Evolutionary conservation across 768 basidiomycete genomes (phyloP), one percentile per base, ranked within the genome.

Genomic region (Daedalea quercina): DNA sequence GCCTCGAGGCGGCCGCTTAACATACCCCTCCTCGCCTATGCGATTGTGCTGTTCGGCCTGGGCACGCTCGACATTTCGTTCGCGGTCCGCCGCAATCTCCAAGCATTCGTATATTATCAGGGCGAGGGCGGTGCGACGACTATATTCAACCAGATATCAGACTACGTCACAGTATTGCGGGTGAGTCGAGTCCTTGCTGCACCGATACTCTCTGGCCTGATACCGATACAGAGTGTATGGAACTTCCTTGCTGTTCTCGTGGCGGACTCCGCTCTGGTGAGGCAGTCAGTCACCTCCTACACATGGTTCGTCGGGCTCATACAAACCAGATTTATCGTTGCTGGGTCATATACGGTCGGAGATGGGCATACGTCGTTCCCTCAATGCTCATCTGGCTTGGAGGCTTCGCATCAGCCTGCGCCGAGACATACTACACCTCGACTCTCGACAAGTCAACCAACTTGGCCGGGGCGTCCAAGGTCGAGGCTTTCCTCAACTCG

Each of bases 31-130:
- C 46, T 47, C 25, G 20, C 23, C 22, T 23, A 13, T 7, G 44
- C 23, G 44, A 26, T 44, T 20, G 8, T 25, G 24, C 44, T 44
- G 44, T 44, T 44, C 24, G 19, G 20, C 20, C 4, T 54, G n/a
- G 49, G 31, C 9, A 54, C 53, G 6, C 3, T 44, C 3, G 52
- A 53, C 19, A 44, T 54, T 23, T 66, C 69, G 9, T 71, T 74
- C 47, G 67, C 70, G 33, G 60, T 75, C 3, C 64, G 64, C n/a
- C 72, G 71, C 53, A 71, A 74, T 52, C 55, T 76, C 17, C 65
- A 73, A 12, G 73, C 70, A 0, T 75, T 73, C 49, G 59, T 75
- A 19, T 60, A 60, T 17, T 66, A 63, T 50, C 43, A 59, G 15
- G 53, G 53, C 3, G 37, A 49, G 3, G 53, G 53, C 8, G 68